phyloP scores from a whole-genome alignment of 2,329 filamentous ascomycete species.

The Pseudogymnoascus sp. region DNA sequence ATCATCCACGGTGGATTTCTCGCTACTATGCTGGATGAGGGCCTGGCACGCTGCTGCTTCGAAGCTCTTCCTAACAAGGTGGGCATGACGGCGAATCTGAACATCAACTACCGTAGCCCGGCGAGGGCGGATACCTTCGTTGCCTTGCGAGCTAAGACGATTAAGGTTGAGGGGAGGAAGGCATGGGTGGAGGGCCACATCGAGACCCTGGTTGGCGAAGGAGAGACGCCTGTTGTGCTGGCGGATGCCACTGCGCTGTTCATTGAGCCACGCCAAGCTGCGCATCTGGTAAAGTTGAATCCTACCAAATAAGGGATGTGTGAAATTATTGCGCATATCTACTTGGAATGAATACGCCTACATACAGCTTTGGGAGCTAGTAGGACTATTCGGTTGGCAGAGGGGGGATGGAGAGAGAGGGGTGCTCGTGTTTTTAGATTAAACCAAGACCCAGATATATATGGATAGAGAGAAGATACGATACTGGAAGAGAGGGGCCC shows the following conservation, averaged over 20 bases:
- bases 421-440: neutral
- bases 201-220: conserved; percentile 63
- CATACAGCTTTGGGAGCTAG: neutral
- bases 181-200: conserved; percentile 87
- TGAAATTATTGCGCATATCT: neutral
- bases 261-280: conserved; percentile 76
- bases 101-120: conserved; percentile 73
- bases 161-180: conserved; percentile 83
- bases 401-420: neutral
- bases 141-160: conserved; percentile 71
- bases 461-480: neutral
- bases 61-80: conserved; percentile 78
- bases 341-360: neutral
- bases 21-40: conserved; percentile 89
- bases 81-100: conserved; percentile 79
- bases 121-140: conserved; percentile 67
- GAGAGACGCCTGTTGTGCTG: conserved; percentile 57
- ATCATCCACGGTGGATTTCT: conserved; percentile 86
- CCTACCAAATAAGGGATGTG: conserved; percentile 35
- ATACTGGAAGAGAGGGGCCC: neutral
- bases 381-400: neutral
- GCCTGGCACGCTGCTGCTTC: conserved; percentile 80
- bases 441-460: neutral
- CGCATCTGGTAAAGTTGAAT: conserved; percentile 30
- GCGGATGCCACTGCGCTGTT: conserved; percentile 83